phyloP scores from a whole-genome alignment of 352 stramenopile genomes.

The Phytophthora podocarpi region DNA sequence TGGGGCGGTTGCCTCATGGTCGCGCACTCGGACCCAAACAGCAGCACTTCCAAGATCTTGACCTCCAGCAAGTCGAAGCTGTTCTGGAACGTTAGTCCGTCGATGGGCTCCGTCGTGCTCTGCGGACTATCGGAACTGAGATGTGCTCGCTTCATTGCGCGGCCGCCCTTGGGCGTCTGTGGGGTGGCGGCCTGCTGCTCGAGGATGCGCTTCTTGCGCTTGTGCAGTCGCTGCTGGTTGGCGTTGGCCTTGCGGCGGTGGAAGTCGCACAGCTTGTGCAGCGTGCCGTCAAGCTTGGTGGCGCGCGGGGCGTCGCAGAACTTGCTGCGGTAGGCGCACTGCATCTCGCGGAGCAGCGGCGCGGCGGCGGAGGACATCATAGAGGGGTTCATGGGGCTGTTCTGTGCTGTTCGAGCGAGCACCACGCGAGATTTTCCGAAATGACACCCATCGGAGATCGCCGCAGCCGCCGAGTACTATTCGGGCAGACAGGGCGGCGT shows the following conservation, averaged over 20 bases:
- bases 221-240: conserved; percentile 52
- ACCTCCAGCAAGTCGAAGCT: conserved; percentile 42
- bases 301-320: conserved; percentile 46
- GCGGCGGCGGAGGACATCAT: neutral
- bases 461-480: conserved; percentile 27
- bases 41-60: conserved; percentile 42
- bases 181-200: conserved; percentile 22
- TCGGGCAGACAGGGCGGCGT: neutral
- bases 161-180: conserved; percentile 2
- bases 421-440: conserved; percentile 11
- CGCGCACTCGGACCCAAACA: conserved; percentile 32
- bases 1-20: neutral
- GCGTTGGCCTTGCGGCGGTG: conserved; percentile 56
- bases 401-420: conserved; percentile 1
- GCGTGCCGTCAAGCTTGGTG: conserved; percentile 47
- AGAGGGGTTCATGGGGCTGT: neutral
- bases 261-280: conserved; percentile 62
- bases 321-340: conserved; percentile 58
- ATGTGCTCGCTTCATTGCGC: conserved; percentile 16
- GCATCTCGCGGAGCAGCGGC: conserved; percentile 33
- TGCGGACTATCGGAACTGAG: conserved; percentile 20
- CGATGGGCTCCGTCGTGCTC: conserved; percentile 23
- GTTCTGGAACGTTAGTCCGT: conserved; percentile 27
- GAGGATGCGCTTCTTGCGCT: conserved; percentile 44
- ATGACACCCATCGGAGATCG: conserved; percentile 16